phyloP scores from a whole-genome alignment of 2,329 filamentous ascomycete genomes.

The Epichloe hybrida region DNA sequence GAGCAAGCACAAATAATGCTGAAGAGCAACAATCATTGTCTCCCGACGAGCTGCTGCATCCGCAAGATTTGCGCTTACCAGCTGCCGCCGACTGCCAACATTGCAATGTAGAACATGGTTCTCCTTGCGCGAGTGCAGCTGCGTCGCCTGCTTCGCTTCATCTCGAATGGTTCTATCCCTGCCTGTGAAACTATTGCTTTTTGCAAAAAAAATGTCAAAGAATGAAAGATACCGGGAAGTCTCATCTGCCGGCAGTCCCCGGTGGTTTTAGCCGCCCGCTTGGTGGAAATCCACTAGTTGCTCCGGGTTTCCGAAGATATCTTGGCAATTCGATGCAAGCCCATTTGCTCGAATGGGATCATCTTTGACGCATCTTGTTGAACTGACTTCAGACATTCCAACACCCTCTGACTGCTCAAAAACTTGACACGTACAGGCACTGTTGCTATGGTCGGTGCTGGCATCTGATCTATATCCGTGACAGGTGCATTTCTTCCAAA shows the following conservation, averaged over 20 bases:
- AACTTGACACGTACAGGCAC: constrained; percentile 26
- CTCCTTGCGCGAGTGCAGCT: constrained; percentile 3
- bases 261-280: not conserved
- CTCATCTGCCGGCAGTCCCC: constrained; percentile 7
- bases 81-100: constrained; percentile 14
- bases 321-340: constrained; percentile 11
- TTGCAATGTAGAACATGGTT: constrained; percentile 13
- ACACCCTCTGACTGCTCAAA: constrained; percentile 11
- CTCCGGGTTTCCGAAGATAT: constrained; percentile 4
- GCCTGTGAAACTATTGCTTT: constrained; percentile 14
- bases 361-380: constrained; percentile 9
- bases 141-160: constrained; percentile 11
- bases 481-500: constrained; percentile 22
- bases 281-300: not conserved
- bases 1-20: constrained; percentile 13
- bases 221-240: not conserved
- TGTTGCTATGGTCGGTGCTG: constrained; percentile 24
- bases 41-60: constrained; percentile 1
- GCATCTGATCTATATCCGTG: constrained; percentile 9
- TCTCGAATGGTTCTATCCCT: constrained; percentile 3
- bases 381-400: constrained; percentile 4
- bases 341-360: constrained; percentile 10
- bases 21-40: constrained; percentile 7
- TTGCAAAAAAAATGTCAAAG: constrained; percentile 18
- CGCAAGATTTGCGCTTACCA: not conserved